Base-by-base conservation (phyloP, 2,329 filamentous ascomycete species). In the Amphichorda felina region DNA sequence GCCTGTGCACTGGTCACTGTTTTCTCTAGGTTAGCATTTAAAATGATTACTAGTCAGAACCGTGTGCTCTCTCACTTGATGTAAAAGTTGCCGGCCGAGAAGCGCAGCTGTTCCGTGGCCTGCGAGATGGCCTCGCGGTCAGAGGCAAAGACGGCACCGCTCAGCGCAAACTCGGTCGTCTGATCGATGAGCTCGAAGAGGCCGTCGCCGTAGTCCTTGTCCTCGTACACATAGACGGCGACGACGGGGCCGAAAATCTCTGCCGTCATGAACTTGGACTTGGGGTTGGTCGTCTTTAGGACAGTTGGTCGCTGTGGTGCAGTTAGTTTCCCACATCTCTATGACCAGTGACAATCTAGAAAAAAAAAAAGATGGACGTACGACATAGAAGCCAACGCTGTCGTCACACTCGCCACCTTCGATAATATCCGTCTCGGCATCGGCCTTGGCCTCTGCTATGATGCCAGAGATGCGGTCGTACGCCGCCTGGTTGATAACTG, bases 41-140 rank as follows among this genome's bases (percentile, higher is more conserved):
- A n/a, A n/a, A n/a, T n/a, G n/a, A n/a, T n/a, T n/a, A n/a, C n/a
- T n/a, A n/a, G n/a, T n/a, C n/a, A n/a, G n/a, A n/a, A n/a, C n/a
- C n/a, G n/a, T n/a, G n/a, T n/a, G n/a, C n/a, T n/a, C n/a, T n/a
- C n/a, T n/a, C n/a, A n/a, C n/a, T 45, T 85, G 52, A 85, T 68
- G 58, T 85, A 85, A 48, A 85, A 83, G 59, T 85, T 85, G 11
- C 81, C 81, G 0, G 80, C 79, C 0, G 75, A 61, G 47, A 83
- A 72, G 35, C 76, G 64, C 30, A 86, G 59, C 30, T 63, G 66
- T 36, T 81, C 69, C 50, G 83, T 78, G 0, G 79, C 81, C 33
- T 64, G 64, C 14, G 73, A 65, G 30, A 84, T 60, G 4, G 68
- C 76, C 8, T 65, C 57, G 11, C 79, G 62, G 50, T 83, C 78